Conservation (phyloP, 306 rosid genomes). For the Citrullus colocynthis region DNA sequence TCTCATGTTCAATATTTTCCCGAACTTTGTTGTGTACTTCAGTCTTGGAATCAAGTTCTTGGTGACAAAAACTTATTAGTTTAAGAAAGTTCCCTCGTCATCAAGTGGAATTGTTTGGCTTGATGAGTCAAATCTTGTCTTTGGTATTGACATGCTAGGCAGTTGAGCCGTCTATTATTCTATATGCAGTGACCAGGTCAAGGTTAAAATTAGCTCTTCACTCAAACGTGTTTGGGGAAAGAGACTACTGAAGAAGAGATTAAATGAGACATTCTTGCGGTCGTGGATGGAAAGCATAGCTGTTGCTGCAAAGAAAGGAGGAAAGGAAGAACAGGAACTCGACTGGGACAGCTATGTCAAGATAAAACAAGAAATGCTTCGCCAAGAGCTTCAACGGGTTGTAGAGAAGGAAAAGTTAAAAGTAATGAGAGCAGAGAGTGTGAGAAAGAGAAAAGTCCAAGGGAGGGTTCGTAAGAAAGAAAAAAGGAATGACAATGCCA, state of each 20-base stretch:
- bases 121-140: neutral
- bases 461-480: slow-evolving; percentile 32
- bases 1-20: neutral
- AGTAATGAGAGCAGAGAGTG: slow-evolving; percentile 40
- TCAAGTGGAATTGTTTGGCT: neutral
- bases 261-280: slow-evolving; percentile 25
- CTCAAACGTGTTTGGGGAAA: slow-evolving; percentile 43
- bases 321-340: slow-evolving; percentile 39
- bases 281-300: slow-evolving; percentile 58
- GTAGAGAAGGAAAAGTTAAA: slow-evolving; percentile 38
- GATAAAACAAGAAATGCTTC: slow-evolving; percentile 34
- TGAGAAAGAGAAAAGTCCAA: slow-evolving; percentile 30
- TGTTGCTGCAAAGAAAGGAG: slow-evolving; percentile 63
- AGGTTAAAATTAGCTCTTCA: slow-evolving; percentile 61
- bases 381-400: slow-evolving; percentile 25
- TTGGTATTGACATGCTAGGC: neutral
- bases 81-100: neutral
- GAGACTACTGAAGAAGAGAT: slow-evolving; percentile 38
- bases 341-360: slow-evolving; percentile 65
- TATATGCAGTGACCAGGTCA: slow-evolving; percentile 46
- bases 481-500: slow-evolving; percentile 16
- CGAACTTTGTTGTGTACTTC: neutral
- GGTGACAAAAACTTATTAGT: neutral
- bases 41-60: neutral
- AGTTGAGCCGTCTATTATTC: neutral